Evolutionary conservation across 495 filamentous ascomycete genomes (phyloP).

Genomic region (Thozetella sp.): DNA sequence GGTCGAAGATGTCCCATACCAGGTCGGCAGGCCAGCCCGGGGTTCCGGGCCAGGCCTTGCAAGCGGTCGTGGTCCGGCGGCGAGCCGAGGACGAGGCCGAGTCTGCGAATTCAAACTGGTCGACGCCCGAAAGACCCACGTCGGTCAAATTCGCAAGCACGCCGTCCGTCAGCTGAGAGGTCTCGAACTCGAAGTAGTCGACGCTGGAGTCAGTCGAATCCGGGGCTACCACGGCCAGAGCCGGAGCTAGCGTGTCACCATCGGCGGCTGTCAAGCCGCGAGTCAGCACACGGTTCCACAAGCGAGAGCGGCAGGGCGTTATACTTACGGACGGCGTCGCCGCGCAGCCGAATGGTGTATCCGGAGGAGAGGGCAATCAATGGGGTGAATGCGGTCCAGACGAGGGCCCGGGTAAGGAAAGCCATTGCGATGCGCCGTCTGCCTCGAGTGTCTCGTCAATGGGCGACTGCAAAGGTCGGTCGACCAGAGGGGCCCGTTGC

Average conservation of each 20-base stretch:
- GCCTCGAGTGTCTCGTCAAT: background rate
- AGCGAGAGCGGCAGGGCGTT: background rate
- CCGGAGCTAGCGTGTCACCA: background rate
- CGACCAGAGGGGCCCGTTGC: background rate
- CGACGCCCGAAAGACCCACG: background rate
- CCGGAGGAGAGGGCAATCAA: background rate
- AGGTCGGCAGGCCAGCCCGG: conserved; percentile 31
- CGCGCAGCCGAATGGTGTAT: background rate
- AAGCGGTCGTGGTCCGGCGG: conserved; percentile 10
- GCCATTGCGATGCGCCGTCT: background rate
- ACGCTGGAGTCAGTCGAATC: background rate
- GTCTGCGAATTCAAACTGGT: background rate
- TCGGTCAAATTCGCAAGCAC: background rate
- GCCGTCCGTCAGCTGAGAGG: background rate
- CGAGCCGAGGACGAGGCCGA: background rate
- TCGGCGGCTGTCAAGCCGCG: background rate
- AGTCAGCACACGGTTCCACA: background rate
- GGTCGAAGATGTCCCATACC: conserved; percentile 41
- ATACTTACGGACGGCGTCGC: background rate
- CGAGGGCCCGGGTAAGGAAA: background rate
- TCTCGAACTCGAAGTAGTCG: conserved; percentile 3
- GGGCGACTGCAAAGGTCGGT: background rate
- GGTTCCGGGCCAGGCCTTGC: conserved; percentile 49
- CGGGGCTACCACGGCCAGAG: background rate
- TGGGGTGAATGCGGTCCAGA: background rate